These are phyloP conservation scores for Chaetomium sp. DNA, from an alignment of 2,329 filamentous ascomycete species.

Conservation along the genomic window DNA sequence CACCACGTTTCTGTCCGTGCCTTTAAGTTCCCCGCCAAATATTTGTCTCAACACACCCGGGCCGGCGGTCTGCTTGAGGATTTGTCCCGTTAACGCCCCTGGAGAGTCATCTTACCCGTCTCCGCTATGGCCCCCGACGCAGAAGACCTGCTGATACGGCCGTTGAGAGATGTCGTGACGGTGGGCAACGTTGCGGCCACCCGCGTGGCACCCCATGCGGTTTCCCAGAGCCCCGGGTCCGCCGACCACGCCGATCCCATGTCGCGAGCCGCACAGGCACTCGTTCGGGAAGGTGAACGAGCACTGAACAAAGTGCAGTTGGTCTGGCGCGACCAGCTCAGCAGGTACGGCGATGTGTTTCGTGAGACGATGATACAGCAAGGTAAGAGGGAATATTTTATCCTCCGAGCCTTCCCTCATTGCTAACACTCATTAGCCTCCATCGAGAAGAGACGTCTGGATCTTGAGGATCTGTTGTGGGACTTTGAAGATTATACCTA, in stretches of 20 bases:
- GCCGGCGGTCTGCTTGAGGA: background rate
- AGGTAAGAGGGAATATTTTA: constrained; percentile 19
- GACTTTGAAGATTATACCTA: constrained; percentile 40
- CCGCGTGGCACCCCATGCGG: constrained; percentile 25
- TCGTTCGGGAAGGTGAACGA: constrained; percentile 30
- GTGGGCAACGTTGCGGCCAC: constrained; percentile 32
- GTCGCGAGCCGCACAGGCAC: constrained; percentile 27
- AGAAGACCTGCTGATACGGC: constrained; percentile 30
- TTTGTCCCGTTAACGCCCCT: background rate
- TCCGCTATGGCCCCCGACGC: constrained; percentile 23
- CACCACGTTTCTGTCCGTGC: too few species aligned
- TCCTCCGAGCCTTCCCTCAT: too few species aligned
- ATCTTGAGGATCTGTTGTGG: constrained; percentile 36
- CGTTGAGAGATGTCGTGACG: constrained; percentile 36
- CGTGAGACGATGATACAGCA: constrained; percentile 32
- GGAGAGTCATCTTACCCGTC: background rate
- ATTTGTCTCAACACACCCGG: too few species aligned
- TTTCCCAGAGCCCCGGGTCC: background rate
- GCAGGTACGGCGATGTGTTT: constrained; percentile 33
- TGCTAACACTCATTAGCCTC: constrained; percentile 20
- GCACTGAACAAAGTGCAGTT: constrained; percentile 34
- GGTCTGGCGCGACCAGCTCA: constrained; percentile 33
- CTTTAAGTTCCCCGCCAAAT: too few species aligned
- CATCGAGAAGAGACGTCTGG: constrained; percentile 26
- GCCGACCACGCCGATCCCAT: constrained; percentile 26